These are phyloP conservation scores for Candida coquimbonensis DNA, from an alignment of 805 yeast genomes.

Conservation along the genomic window DNA sequence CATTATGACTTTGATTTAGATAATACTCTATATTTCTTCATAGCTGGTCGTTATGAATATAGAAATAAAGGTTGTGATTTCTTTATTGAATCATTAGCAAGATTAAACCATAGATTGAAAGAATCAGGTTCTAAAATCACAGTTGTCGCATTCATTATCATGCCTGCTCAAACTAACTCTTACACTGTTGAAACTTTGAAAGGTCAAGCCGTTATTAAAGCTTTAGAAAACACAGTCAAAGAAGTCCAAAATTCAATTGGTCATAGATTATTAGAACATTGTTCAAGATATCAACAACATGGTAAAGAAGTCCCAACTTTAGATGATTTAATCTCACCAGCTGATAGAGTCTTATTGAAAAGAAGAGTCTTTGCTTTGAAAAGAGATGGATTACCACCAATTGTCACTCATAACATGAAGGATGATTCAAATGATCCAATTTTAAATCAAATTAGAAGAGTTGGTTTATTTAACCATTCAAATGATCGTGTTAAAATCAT, in stretches of 20 bases:
- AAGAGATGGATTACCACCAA: conserved; percentile 85
- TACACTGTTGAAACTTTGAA: conserved; percentile 92
- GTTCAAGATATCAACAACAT: conserved; percentile 57
- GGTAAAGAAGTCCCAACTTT: conserved; percentile 67
- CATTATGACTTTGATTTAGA: conserved; percentile 92
- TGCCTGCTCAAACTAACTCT: conserved; percentile 94
- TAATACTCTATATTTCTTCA: conserved; percentile 89
- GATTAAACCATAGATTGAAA: conserved; percentile 84
- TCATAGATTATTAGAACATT: conserved; percentile 81
- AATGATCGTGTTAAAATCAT: conserved; percentile 90
- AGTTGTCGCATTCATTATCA: conserved; percentile 92
- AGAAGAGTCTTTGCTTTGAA: conserved; percentile 90
- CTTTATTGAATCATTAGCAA: conserved; percentile 86
- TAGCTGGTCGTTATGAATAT: conserved; percentile 95
- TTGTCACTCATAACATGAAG: conserved; percentile 94
- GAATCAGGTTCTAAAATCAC: conserved; percentile 79
- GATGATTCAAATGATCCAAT: conserved; percentile 91
- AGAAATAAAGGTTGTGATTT: conserved; percentile 96
- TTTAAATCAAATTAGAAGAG: conserved; percentile 84
- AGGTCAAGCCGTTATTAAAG: conserved; percentile 93
- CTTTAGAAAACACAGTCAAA: conserved; percentile 78
- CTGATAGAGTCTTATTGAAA: conserved; percentile 83
- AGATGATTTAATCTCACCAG: conserved; percentile 76
- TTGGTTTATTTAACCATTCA: conserved; percentile 82
- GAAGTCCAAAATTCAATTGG: conserved; percentile 88